Conservation (phyloP, 2,329 filamentous ascomycete genomes). For the Ceratocystis papillata region DNA sequence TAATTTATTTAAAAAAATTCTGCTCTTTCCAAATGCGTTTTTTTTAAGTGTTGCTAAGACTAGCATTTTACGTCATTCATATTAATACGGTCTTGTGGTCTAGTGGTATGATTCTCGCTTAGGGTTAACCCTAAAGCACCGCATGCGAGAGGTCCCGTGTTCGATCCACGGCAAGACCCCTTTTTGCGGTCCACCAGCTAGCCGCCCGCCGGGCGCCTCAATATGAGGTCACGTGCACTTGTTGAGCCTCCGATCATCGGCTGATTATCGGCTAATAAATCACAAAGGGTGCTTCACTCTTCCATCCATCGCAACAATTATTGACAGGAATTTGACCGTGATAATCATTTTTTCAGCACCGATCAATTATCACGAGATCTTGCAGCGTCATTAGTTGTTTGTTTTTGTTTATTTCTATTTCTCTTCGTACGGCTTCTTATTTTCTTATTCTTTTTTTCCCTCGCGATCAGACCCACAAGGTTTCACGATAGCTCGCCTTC, state of each 20-base stretch:
- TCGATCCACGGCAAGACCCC: slow-evolving; percentile 26
- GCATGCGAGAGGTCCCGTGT: slow-evolving; percentile 28
- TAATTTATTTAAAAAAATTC: too few relatives aligned
- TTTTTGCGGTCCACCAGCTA: neutral
- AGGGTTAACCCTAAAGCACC: slow-evolving; percentile 39
- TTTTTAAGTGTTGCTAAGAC: too few relatives aligned
- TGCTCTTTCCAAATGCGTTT: too few relatives aligned
- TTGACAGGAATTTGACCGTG: slow-evolving; percentile 7
- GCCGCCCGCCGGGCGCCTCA: neutral
- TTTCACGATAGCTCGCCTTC: slow-evolving; percentile 11
- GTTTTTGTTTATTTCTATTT: neutral
- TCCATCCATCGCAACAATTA: slow-evolving; percentile 3
- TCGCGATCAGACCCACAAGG: neutral
- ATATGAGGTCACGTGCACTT: neutral
- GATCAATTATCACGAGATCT: slow-evolving; percentile 14
- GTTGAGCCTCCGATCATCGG: slow-evolving; percentile 16
- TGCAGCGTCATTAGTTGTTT: slow-evolving; percentile 19
- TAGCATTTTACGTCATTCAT: fast-evolving
- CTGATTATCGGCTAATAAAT: slow-evolving; percentile 19
- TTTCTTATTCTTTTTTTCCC: neutral
- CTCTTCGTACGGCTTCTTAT: neutral
- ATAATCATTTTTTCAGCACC: neutral
- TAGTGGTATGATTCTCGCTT: slow-evolving; percentile 65
- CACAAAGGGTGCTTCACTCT: neutral
- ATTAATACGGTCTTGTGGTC: slow-evolving; percentile 40